phyloP scores from a whole-genome alignment of 2,329 filamentous ascomycete species.

The Furcasterigmium sp. region DNA sequence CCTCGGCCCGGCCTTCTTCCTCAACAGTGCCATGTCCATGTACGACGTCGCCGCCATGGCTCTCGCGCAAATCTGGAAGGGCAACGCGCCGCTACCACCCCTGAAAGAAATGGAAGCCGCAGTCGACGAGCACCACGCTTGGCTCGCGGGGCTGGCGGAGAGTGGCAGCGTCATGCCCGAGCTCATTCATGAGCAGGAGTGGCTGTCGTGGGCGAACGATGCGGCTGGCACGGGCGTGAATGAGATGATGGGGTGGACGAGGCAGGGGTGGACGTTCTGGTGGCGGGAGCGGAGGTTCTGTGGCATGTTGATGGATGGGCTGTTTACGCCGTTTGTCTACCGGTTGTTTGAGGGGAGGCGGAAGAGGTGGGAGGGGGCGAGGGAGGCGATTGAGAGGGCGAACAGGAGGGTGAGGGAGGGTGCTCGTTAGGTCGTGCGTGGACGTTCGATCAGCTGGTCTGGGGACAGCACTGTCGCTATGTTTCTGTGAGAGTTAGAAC shows the following conservation, averaged over 20 bases:
- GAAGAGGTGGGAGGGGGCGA: slow-evolving; percentile 33
- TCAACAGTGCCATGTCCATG: slow-evolving; percentile 18
- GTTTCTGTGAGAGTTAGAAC: too few relatives aligned
- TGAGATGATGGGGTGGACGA: slow-evolving; percentile 30
- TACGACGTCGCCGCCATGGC: slow-evolving; percentile 25
- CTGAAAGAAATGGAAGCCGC: slow-evolving; percentile 16
- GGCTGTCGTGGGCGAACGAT: slow-evolving; percentile 32
- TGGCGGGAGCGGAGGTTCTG: slow-evolving; percentile 33
- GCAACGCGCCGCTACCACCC: slow-evolving; percentile 14
- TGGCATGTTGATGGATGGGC: slow-evolving; percentile 30
- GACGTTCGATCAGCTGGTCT: too few relatives aligned
- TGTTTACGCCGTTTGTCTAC: slow-evolving; percentile 31
- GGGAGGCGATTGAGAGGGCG: slow-evolving; percentile 23
- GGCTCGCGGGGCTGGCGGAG: slow-evolving; percentile 13
- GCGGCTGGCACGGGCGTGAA: slow-evolving; percentile 35
- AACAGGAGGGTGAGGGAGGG: slow-evolving; percentile 12
- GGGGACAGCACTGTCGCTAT: too few relatives aligned
- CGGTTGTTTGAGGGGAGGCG: slow-evolving; percentile 34
- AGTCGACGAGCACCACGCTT: slow-evolving; percentile 21
- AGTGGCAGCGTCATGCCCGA: slow-evolving; percentile 18
- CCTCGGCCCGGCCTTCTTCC: slow-evolving; percentile 17
- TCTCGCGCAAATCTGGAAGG: slow-evolving; percentile 20
- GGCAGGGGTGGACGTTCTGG: slow-evolving; percentile 37
- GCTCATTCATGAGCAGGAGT: slow-evolving; percentile 24
- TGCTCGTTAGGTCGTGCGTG: too few relatives aligned